A percentile compares a stretch with the other conserved stretches of the same genome.
Conservation (phyloP, 2,329 filamentous ascomycete species). For the Pseudocercospora musae region DNA sequence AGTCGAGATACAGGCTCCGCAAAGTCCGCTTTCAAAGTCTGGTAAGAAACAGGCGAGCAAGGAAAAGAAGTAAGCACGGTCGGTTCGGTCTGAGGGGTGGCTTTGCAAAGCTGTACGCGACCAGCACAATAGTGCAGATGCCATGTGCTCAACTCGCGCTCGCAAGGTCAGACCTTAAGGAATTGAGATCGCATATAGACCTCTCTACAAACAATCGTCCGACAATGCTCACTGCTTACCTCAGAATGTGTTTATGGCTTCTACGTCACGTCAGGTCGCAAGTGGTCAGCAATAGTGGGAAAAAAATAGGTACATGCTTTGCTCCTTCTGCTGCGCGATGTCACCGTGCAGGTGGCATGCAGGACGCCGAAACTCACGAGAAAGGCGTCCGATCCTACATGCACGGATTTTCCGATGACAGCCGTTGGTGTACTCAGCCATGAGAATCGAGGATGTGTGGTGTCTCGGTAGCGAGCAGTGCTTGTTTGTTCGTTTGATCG, state of each 20-base stretch:
- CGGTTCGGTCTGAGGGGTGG: neutral
- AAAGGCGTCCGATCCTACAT: neutral
- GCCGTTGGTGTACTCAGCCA: neutral
- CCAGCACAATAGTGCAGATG: neutral
- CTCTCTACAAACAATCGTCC: neutral
- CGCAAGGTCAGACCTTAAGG: neutral
- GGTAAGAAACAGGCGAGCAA: neutral
- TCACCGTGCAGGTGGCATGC: constrained; percentile 1
- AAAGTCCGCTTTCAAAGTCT: neutral
- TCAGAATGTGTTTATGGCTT: neutral
- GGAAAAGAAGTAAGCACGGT: neutral
- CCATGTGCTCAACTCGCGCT: neutral
- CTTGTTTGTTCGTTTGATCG: neutral
- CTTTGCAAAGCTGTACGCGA: neutral
- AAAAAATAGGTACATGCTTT: neutral
- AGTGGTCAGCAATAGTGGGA: neutral
- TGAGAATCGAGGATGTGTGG: neutral
- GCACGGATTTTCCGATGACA: neutral
- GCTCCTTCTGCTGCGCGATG: neutral
- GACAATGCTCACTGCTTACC: neutral
- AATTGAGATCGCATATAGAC: neutral
- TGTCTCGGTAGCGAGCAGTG: neutral
- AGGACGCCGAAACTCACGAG: neutral
- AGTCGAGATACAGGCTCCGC: neutral
- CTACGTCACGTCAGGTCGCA: neutral